A percentile compares a stretch with the other conserved stretches of the same genome.
These are phyloP conservation scores for Exserohilum turcica DNA, from an alignment of 2,329 filamentous ascomycete species.

Conservation along the genomic window DNA sequence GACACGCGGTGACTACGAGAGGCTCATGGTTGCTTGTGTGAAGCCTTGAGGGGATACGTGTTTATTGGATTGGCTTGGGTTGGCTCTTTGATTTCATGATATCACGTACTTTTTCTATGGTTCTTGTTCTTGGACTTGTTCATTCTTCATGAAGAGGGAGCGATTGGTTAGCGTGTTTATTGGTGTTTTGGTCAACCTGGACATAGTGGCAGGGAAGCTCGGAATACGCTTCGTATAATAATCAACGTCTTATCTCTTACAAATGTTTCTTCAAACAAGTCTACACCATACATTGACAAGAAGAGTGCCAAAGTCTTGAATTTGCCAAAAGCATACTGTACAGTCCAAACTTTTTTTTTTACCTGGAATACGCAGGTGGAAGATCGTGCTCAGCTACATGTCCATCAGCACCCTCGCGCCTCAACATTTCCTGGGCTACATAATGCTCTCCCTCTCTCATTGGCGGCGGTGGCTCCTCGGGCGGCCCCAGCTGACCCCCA, in stretches of 20 bases:
- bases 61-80: not conserved
- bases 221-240: no score
- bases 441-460: conserved; percentile 11
- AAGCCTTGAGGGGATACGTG: conserved; percentile 28
- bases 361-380: conserved; percentile 12
- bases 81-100: conserved; percentile 1
- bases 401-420: not conserved
- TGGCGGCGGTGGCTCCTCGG: conserved; percentile 12
- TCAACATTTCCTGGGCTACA: not conserved
- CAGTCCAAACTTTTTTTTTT: not conserved
- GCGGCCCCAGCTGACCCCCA: conserved; percentile 24
- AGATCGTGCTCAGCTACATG: not conserved
- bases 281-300: no score
- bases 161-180: no score
- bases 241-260: no score
- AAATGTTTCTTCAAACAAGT: no score
- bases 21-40: conserved; percentile 71
- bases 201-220: no score
- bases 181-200: no score
- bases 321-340: no score
- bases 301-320: no score
- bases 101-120: conserved; percentile 1
- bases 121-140: no score
- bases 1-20: conserved; percentile 83
- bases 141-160: no score